phyloP scores from a whole-genome alignment of 768 basidiomycete genomes.

The Leccinum broughii region DNA sequence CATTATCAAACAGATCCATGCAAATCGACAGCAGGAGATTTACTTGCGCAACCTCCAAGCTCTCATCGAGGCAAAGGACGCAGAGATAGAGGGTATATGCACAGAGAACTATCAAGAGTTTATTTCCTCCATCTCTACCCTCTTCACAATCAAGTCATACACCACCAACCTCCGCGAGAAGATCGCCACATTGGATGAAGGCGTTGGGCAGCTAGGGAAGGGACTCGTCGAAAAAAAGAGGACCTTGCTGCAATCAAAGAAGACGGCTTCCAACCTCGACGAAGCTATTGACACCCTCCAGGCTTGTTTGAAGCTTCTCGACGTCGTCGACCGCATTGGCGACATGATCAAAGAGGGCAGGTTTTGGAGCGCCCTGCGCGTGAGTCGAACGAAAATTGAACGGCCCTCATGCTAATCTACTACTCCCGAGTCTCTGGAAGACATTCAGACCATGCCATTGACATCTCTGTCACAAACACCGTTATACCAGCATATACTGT shows the following conservation, averaged over 20 bases:
- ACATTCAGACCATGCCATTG: constrained; percentile 88
- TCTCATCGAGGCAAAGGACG: constrained; percentile 93
- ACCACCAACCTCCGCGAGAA: constrained; percentile 92
- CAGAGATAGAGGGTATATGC: constrained; percentile 95
- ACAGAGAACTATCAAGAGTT: constrained; percentile 98
- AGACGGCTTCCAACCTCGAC: constrained; percentile 92
- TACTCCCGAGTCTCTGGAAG: constrained; percentile 80
- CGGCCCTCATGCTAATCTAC: constrained; percentile 33
- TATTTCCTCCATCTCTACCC: constrained; percentile 93
- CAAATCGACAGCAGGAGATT: constrained; percentile 82
- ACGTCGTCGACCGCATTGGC: constrained; percentile 88
- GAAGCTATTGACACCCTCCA: constrained; percentile 96
- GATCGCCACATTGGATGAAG: constrained; percentile 85
- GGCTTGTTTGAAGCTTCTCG: constrained; percentile 87
- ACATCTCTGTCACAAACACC: constrained; percentile 89
- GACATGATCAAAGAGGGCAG: constrained; percentile 92
- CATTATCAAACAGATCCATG: constrained; percentile 91
- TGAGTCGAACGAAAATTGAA: constrained; percentile 42
- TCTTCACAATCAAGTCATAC: constrained; percentile 94
- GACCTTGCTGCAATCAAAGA: constrained; percentile 82
- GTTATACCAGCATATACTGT: constrained; percentile 88
- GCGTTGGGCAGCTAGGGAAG: constrained; percentile 84
- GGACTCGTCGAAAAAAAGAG: constrained; percentile 94
- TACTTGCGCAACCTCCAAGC: constrained; percentile 83
- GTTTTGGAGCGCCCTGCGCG: constrained; percentile 96